Base-by-base conservation (phyloP, 1,139 yeast genomes). In the Ashbya aceris region DNA sequence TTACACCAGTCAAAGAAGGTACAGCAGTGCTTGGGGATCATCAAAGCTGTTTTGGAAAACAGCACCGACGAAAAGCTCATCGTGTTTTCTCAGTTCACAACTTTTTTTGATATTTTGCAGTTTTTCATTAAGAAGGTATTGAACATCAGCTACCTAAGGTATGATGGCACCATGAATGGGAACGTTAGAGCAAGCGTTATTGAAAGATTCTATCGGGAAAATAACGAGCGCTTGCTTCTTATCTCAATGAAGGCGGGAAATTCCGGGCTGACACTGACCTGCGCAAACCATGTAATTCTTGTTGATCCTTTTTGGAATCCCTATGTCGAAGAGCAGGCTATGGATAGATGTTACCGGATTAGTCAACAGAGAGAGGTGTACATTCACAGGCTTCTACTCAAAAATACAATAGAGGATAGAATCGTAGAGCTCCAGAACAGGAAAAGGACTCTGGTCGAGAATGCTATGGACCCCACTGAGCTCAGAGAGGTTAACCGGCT, bases 281-380 rank as follows among this genome's bases (percentile, higher is more conserved):
- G 94, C 65, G 97, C 97, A 0, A 83, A 86, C 33, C 96, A 86
- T 60, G 94, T 89, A 8, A 76, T 89, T 40, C 74, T 89, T 9
- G 74, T 85, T 70, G 97, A 89, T 60, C 96, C 96, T 11, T 89
- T 86, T 59, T 89, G 97, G 97, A 89, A 89, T 57, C 97, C 96
- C 1, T 89, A 74, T 61, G 95, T 89, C 3, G 97, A 89, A 62
- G 95, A 84, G 38, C 97, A 89, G 64, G 97, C 97, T 0, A 86
- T 84, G 74, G 96, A 86, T 61, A 76, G 98, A 51, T 94, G 93
- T 6, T 91, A 91, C 64, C 75, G 98, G 61, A 84, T 89, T 51
- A 96, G 96, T 6, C 98, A 89, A 64, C 73, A 74, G 29, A 69
- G 76, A 44, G 79, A 79, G 35, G 97, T 89, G 10, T 68, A 63